A percentile compares a stretch with the other conserved stretches of the same genome.
These are phyloP conservation scores for Neurospora terricola DNA, from an alignment of 495 filamentous ascomycete species.

Conservation along the genomic window DNA sequence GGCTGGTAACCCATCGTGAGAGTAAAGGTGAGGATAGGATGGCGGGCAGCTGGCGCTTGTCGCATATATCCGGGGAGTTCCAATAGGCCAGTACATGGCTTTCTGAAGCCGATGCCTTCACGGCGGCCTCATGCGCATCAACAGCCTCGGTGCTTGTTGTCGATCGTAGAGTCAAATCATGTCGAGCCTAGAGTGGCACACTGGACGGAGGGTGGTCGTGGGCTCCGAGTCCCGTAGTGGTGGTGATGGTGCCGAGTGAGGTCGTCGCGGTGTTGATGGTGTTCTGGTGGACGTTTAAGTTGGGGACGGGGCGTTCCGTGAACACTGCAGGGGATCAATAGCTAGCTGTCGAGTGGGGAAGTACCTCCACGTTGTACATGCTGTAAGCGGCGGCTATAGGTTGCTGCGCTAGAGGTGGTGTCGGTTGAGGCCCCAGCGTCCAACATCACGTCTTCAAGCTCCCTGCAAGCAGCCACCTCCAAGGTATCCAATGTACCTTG, in stretches of 20 bases:
- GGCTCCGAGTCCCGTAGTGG: not conserved
- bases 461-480: not conserved
- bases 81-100: conserved; percentile 95
- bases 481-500: not conserved
- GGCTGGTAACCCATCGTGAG: conserved; percentile 31
- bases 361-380: not conserved
- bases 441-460: not conserved
- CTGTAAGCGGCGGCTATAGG: not conserved
- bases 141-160: conserved; percentile 1
- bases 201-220: not conserved
- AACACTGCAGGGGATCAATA: not conserved
- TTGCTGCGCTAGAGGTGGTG: not conserved
- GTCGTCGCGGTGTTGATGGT: not conserved
- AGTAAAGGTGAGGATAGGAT: conserved; percentile 25
- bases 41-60: conserved; percentile 50
- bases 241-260: not conserved
- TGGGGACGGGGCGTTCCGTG: not conserved
- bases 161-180: conserved; percentile 18
- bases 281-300: not conserved
- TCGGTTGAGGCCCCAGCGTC: not conserved
- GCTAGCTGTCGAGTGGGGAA: not conserved
- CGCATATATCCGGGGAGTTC: conserved; percentile 81
- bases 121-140: conserved; percentile 21
- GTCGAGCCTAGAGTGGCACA: not conserved
- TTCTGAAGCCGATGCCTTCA: conserved; percentile 16